These are phyloP conservation scores for Lobulomyces angularis DNA, from an alignment of 192 early-diverging fungal species.

Conservation along the genomic window DNA sequence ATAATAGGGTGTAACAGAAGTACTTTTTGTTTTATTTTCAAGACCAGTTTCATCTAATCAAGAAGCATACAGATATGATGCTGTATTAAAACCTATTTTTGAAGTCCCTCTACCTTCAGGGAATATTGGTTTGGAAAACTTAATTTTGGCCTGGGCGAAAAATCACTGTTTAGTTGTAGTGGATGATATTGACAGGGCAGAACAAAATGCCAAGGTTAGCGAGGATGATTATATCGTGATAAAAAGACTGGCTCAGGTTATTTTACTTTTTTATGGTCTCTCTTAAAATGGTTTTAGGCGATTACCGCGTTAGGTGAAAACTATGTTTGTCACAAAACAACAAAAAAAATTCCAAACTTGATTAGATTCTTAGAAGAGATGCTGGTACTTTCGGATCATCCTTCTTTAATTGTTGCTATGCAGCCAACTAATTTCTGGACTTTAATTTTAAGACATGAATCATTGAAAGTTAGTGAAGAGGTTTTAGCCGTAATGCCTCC, in stretches of 20 bases:
- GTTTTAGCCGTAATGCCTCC: too few species aligned
- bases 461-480: too few species aligned
- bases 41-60: slow-evolving; percentile 4
- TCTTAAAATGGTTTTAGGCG: slow-evolving; percentile 1
- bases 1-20: slow-evolving; percentile 30
- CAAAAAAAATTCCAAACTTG: too few species aligned
- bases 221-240: slow-evolving; percentile 16
- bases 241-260: slow-evolving; percentile 22
- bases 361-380: too few species aligned
- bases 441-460: too few species aligned
- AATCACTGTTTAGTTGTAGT: not conserved
- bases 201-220: slow-evolving; percentile 5
- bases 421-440: too few species aligned
- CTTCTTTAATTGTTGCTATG: too few species aligned
- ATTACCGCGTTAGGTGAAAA: slow-evolving; percentile 8
- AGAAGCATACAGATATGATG: slow-evolving; percentile 5
- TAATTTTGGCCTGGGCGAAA: too few species aligned
- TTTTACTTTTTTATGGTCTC: not conserved
- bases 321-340: slow-evolving; percentile 13
- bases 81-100: slow-evolving; percentile 1
- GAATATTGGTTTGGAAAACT: too few species aligned
- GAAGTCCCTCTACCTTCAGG: too few species aligned
- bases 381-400: too few species aligned
- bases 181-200: not conserved
- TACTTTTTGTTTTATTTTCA: slow-evolving; percentile 29